phyloP scores from a whole-genome alignment of 2,329 filamentous ascomycete species.

The Epichloe uncinata region DNA sequence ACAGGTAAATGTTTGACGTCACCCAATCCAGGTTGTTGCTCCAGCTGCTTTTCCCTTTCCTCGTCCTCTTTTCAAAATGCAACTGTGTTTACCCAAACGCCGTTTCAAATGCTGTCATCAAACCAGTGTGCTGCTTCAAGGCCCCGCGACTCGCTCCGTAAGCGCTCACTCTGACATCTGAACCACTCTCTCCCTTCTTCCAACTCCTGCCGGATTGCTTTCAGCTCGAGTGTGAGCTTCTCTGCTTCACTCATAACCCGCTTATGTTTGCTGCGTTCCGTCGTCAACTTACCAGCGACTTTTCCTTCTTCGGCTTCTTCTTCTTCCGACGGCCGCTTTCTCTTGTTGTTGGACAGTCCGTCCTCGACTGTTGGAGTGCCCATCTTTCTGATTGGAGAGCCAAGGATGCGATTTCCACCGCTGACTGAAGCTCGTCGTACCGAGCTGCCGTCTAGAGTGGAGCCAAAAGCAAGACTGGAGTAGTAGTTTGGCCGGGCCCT shows the following conservation, averaged over 20 bases:
- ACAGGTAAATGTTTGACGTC: neutral
- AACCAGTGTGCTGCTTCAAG: constrained; percentile 20
- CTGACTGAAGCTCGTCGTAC: constrained; percentile 2
- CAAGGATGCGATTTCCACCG: neutral
- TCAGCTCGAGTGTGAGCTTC: constrained; percentile 26
- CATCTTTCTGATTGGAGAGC: constrained; percentile 1
- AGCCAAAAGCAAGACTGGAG: neutral
- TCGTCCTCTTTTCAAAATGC: neutral
- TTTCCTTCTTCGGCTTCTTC: constrained; percentile 13
- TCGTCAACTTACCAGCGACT: constrained; percentile 3
- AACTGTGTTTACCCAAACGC: constrained; percentile 2
- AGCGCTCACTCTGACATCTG: constrained; percentile 28
- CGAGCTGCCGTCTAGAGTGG: neutral
- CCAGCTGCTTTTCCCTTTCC: neutral
- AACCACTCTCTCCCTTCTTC: constrained; percentile 35
- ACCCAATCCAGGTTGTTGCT: neutral
- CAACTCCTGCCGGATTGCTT: constrained; percentile 29
- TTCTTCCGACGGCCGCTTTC: constrained; percentile 19
- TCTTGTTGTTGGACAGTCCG: constrained; percentile 13
- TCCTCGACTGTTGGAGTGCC: constrained; percentile 3
- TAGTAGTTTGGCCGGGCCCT: neutral
- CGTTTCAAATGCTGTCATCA: constrained; percentile 16
- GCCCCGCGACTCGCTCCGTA: constrained; percentile 24
- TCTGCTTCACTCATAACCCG: constrained; percentile 30
- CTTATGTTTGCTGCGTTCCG: constrained; percentile 19